Base-by-base conservation (phyloP, 176 grass and related monocot genomes). In the Avena atlantica region DNA sequence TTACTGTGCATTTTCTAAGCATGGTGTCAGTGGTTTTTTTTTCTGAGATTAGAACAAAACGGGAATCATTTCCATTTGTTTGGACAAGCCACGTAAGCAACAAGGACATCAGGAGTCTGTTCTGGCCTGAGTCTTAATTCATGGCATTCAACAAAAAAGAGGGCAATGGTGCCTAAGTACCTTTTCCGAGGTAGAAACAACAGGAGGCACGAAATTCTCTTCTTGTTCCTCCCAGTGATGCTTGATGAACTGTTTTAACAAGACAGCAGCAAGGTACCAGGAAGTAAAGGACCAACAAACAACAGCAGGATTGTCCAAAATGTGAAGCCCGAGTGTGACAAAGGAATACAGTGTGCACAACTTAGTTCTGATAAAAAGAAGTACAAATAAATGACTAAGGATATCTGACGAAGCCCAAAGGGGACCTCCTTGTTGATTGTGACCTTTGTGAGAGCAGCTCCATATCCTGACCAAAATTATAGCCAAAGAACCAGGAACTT, bases 181-280 rank as follows among this genome's bases (percentile, higher is more conserved):
- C 96, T 98, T 98, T 84, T 98, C 96, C 57, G 86, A 87, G 63
- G 84, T 57, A 3, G 88, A 94, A 92, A 98, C 93, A 84, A 85
- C 83, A 76, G 93, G 96, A 61, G 90, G 96, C 37, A 95, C 79
- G 40, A 98, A 98, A 83, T 95, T 95, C 24, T 98, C 96, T 83
- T 98, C 93, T 14, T 91, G 89, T 81, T 94, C 92, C 78, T 96
- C 91, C 96, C 96, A 98, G 79, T 98, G 96, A 58, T 94, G 92
- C 87, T 94, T 95, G 63, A 98, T 98, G 84, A 94, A 98, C 84
- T 98, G 96, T 86, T 95, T 98, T 79, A 98, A 85, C 80, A 98
- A 92, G 58, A 98, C 96, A 24, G 96, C 96, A 79, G 96, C 93
- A 34, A 98, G 87, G 96, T 98, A 51, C 58, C 29, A 59, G 56